These are phyloP conservation scores for Exobasidium rhododendri DNA, from an alignment of 1,284 basidiomycete species.

Conservation along the genomic window DNA sequence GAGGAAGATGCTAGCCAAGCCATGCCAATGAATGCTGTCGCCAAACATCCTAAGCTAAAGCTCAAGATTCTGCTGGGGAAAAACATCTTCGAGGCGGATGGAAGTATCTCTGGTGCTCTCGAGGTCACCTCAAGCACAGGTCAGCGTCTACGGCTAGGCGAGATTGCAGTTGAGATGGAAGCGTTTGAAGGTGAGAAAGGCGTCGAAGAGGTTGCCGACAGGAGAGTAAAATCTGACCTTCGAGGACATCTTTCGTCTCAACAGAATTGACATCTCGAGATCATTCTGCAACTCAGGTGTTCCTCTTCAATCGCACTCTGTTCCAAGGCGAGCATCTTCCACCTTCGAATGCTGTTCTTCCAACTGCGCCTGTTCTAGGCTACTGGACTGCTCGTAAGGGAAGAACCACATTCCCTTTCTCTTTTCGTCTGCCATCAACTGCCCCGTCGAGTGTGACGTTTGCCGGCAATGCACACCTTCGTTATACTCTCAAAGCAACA, in stretches of 20 bases:
- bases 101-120: slow-evolving; percentile 35
- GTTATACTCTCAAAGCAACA: slow-evolving; percentile 44
- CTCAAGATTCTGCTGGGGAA: slow-evolving; percentile 34
- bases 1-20: slow-evolving; percentile 2
- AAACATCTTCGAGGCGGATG: slow-evolving; percentile 41
- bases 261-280: slow-evolving; percentile 47
- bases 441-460: slow-evolving; percentile 42
- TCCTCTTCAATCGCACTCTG: slow-evolving; percentile 45
- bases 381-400: slow-evolving; percentile 49
- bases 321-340: slow-evolving; percentile 47
- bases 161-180: slow-evolving; percentile 47
- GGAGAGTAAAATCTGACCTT: not conserved
- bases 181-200: slow-evolving; percentile 25
- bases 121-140: slow-evolving; percentile 45
- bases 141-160: slow-evolving; percentile 39
- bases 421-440: slow-evolving; percentile 36
- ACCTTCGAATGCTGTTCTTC: slow-evolving; percentile 46
- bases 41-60: slow-evolving; percentile 47
- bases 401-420: slow-evolving; percentile 44
- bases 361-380: slow-evolving; percentile 37
- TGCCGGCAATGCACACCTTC: slow-evolving; percentile 40
- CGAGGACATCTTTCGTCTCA: slow-evolving; percentile 8
- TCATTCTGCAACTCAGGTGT: slow-evolving; percentile 43
- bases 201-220: not conserved
- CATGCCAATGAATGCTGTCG: slow-evolving; percentile 37